A percentile compares a stretch with the other conserved stretches of the same genome.
These are phyloP conservation scores for Eucalyptus pauciflora DNA, from an alignment of 345 rosid genomes.

Conservation along the genomic window DNA sequence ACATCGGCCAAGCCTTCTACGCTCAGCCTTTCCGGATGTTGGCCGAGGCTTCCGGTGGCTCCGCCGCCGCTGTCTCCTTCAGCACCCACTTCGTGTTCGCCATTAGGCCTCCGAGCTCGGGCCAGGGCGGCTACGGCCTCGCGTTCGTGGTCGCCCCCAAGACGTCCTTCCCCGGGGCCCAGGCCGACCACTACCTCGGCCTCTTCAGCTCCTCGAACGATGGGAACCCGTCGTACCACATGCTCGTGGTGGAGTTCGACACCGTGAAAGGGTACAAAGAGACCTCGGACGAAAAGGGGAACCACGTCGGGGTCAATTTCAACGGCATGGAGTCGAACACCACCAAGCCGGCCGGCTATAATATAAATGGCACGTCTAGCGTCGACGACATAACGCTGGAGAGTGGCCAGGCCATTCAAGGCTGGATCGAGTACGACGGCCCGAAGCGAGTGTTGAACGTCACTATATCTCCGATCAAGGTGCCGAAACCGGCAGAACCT, in stretches of 20 bases:
- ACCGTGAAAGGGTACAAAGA: conserved; percentile 28
- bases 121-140: conserved; percentile 42
- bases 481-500: conserved; percentile 23
- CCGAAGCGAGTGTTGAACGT: conserved; percentile 7
- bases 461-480: conserved; percentile 22
- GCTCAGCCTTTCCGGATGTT: conserved; percentile 8
- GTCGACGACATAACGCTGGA: conserved; percentile 14
- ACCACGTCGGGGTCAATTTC: conserved; percentile 42
- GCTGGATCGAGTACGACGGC: conserved; percentile 37
- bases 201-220: conserved; percentile 19
- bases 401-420: conserved; percentile 36
- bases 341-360: conserved; percentile 10
- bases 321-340: conserved; percentile 18
- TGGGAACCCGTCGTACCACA: conserved; percentile 3
- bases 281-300: conserved; percentile 6
- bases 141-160: conserved; percentile 41
- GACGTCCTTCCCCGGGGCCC: conserved; percentile 10
- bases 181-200: conserved; percentile 25
- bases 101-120: conserved; percentile 6
- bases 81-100: conserved; percentile 37
- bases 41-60: background rate
- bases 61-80: conserved; percentile 10
- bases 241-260: conserved; percentile 52
- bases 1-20: conserved; percentile 45
- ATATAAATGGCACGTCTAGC: background rate